These are phyloP conservation scores for Curvularia lunata DNA, from an alignment of 2,329 filamentous ascomycete genomes.

Conservation along the genomic window DNA sequence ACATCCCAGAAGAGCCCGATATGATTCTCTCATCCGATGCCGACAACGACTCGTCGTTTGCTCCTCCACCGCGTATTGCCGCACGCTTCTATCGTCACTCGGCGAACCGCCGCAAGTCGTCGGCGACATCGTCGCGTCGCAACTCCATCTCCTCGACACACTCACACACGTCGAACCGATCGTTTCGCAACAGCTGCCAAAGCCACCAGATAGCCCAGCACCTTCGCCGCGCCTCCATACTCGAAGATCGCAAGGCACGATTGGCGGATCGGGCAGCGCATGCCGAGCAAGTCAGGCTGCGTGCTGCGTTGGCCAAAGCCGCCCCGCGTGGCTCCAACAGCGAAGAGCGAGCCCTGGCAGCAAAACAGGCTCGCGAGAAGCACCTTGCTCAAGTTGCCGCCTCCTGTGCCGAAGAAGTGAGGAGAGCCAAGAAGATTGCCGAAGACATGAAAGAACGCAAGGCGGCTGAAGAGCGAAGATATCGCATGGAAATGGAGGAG, in stretches of 20 bases:
- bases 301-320: conserved; percentile 76
- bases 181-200: conserved; percentile 63
- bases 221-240: conserved; percentile 77
- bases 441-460: conserved; percentile 82
- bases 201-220: conserved; percentile 81
- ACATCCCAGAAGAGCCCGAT: conserved; percentile 52
- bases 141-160: conserved; percentile 81
- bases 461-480: conserved; percentile 72
- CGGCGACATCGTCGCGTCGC: conserved; percentile 77
- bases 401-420: conserved; percentile 81
- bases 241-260: conserved; percentile 79
- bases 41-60: conserved; percentile 55
- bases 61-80: conserved; percentile 77
- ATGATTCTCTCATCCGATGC: conserved; percentile 50
- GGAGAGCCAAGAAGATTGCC: conserved; percentile 80
- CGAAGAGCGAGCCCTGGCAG: conserved; percentile 78
- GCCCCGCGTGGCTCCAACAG: conserved; percentile 69
- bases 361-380: conserved; percentile 77
- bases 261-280: conserved; percentile 81
- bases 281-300: conserved; percentile 80
- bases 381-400: conserved; percentile 83
- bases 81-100: conserved; percentile 75
- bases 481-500: conserved; percentile 79
- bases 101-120: conserved; percentile 73
- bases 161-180: conserved; percentile 70